Base-by-base conservation (phyloP, 805 yeast species). In the Cyberlindnera euphorbiae region DNA sequence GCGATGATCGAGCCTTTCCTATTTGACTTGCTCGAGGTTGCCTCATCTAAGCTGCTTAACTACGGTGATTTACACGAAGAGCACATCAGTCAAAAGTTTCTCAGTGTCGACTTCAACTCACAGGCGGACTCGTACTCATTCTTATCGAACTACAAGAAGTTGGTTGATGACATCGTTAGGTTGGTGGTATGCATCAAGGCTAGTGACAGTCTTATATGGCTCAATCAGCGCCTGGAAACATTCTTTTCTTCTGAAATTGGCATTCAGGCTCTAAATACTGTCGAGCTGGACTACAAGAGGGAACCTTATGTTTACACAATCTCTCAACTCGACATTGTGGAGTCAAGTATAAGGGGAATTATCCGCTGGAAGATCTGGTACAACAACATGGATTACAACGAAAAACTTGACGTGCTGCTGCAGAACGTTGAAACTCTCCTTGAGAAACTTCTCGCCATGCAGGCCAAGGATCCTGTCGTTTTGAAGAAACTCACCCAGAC, bases 341-440 rank as follows among this genome's bases (percentile, higher is more conserved):
- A 90, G 59, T 82, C 95, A 24, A 82, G 94, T 47, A 75, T 93
- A 23, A 74, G 95, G 41, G 98, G 97, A 25, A 81, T 94, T 17
- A 79, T 93, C 10, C 75, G 99, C 54, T 94, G 99, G 98, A 77
- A 86, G 50, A 78, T 87, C 13, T 90, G 97, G 96, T 88, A 86
- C 50, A 71, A 61, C 24, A 76, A 77, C 6, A 71, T 67, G 5
- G 67, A 63, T 31, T 68, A 64, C 40, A 69, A 74, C 34, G 79
- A 73, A 25, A 63, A 64, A 26, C 65, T 76, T 11, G 79, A 78
- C 33, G 66, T 57, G 15, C 65, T 76, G 36, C 62, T 77, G 35
- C 66, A 65, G 30, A 70, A 71, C 33, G 77, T 82, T 8, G 88
- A 85, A 53, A 72, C 69, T 12, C 66, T 87, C 33, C 83, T 95